Conservation (phyloP, 1,139 yeast species). For the Insectozyma bohioensis region DNA sequence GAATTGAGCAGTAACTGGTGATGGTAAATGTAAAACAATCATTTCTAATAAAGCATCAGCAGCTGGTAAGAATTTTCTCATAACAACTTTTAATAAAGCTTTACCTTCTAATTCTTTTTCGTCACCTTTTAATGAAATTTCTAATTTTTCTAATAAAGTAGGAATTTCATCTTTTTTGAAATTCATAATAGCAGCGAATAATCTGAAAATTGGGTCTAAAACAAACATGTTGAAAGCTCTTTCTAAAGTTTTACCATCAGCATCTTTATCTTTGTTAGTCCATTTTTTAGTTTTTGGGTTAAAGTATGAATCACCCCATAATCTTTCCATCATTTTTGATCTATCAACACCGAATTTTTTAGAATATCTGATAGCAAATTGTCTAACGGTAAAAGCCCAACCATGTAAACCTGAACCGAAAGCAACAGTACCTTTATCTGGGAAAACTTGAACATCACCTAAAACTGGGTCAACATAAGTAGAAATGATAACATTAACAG, state of each 20-base stretch:
- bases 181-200: slow-evolving; percentile 51
- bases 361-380: slow-evolving; percentile 97
- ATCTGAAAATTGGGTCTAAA: slow-evolving; percentile 97
- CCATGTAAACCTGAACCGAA: slow-evolving; percentile 99
- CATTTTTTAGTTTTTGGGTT: slow-evolving; percentile 99
- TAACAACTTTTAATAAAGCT: slow-evolving; percentile 96
- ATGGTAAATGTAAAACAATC: slow-evolving; percentile 98
- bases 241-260: slow-evolving; percentile 93
- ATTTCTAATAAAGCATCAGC: slow-evolving; percentile 99
- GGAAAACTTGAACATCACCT: slow-evolving; percentile 99
- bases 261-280: slow-evolving; percentile 95
- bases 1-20: slow-evolving; percentile 98
- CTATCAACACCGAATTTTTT: slow-evolving; percentile 99
- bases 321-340: slow-evolving; percentile 96
- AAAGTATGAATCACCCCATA: slow-evolving; percentile 99
- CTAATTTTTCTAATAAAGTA: slow-evolving; percentile 86
- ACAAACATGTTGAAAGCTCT: slow-evolving; percentile 99
- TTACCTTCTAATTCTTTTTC: slow-evolving; percentile 98
- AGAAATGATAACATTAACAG: slow-evolving; percentile 97
- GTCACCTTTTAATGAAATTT: slow-evolving; percentile 84
- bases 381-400: slow-evolving; percentile 99
- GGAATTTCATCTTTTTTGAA: slow-evolving; percentile 89
- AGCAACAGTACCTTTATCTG: slow-evolving; percentile 98
- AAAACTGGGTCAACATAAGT: slow-evolving; percentile 88
- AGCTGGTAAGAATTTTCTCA: slow-evolving; percentile 99